These are phyloP conservation scores for Metschnikowia sp. DNA, from an alignment of 805 yeast genomes.

Conservation along the genomic window DNA sequence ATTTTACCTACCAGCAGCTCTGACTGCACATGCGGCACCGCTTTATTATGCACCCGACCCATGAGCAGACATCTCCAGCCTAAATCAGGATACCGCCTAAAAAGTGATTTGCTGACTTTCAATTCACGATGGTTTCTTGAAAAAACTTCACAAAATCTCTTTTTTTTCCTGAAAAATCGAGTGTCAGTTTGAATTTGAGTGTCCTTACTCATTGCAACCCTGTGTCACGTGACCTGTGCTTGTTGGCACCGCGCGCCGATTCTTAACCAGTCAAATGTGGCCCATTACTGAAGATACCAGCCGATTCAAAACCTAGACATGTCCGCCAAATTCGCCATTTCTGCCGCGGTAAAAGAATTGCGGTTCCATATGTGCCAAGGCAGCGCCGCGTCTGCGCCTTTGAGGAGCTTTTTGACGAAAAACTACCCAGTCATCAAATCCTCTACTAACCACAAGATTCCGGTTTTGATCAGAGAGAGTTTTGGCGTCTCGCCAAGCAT, in stretches of 20 bases:
- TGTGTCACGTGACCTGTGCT: conserved; percentile 5
- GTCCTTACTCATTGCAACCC: background rate
- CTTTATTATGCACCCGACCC: too few relatives aligned
- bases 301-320: conserved; percentile 14
- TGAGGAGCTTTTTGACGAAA: conserved; percentile 60
- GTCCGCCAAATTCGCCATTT: conserved; percentile 41
- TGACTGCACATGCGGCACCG: too few relatives aligned
- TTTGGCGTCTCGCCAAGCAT: conserved; percentile 69
- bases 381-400: conserved; percentile 65
- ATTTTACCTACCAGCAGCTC: too few relatives aligned
- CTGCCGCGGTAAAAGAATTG: conserved; percentile 68
- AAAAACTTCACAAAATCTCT: too few relatives aligned
- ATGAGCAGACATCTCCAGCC: too few relatives aligned
- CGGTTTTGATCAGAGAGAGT: conserved; percentile 77
- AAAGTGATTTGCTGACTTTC: too few relatives aligned
- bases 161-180: too few relatives aligned
- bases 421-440: conserved; percentile 64
- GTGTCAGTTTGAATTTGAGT: background rate
- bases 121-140: too few relatives aligned
- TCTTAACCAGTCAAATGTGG: conserved; percentile 17
- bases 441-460: conserved; percentile 56
- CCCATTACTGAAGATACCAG: conserved; percentile 1
- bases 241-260: conserved; percentile 9
- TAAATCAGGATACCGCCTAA: too few relatives aligned
- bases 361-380: conserved; percentile 79